These are phyloP conservation scores for Lactarius pseudohatsudake DNA, from an alignment of 768 basidiomycete species.

Conservation along the genomic window DNA sequence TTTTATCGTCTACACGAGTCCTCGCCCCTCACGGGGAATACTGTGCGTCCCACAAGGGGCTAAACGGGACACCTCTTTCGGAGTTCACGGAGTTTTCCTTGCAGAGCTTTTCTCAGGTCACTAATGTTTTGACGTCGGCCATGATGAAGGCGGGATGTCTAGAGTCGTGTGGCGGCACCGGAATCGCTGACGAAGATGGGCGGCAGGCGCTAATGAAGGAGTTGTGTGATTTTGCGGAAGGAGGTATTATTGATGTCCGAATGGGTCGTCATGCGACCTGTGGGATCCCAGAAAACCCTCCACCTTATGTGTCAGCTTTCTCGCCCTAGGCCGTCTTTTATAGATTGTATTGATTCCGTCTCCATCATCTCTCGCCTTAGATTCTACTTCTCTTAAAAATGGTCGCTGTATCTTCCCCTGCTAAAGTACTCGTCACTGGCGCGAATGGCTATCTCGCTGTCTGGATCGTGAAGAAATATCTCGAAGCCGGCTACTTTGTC, in stretches of 20 bases:
- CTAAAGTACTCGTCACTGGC: too few relatives aligned
- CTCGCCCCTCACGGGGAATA: not conserved
- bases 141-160: not conserved
- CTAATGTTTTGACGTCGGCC: not conserved
- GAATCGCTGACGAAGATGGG: not conserved
- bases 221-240: not conserved
- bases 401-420: too few relatives aligned
- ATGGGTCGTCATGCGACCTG: not conserved
- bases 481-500: too few relatives aligned
- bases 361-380: too few relatives aligned
- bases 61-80: not conserved
- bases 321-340: too few relatives aligned
- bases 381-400: too few relatives aligned
- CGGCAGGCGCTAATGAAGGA: conserved; percentile 5
- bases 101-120: not conserved
- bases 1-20: not conserved
- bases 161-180: not conserved
- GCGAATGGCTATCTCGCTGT: too few relatives aligned
- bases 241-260: not conserved
- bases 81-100: not conserved
- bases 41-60: not conserved
- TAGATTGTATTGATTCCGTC: too few relatives aligned
- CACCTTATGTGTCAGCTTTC: too few relatives aligned
- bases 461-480: too few relatives aligned
- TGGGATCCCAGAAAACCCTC: too few relatives aligned